Evolutionary conservation across 2,329 filamentous ascomycete genomes (phyloP), one percentile per base, ranked within the genome.

Genomic region (Lachnellula arida): DNA sequence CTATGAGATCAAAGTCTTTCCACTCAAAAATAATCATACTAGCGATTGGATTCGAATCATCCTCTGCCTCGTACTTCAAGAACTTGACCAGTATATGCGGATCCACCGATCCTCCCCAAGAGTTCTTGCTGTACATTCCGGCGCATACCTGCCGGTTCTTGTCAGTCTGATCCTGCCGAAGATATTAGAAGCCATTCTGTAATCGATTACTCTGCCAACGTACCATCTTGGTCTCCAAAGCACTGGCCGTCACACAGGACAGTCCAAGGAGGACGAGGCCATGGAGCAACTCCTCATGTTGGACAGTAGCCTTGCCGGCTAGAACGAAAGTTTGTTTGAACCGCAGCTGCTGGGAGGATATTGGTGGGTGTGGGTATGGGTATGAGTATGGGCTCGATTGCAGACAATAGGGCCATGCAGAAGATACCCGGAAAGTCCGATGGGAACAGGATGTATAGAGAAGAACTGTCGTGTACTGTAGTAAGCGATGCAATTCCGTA

Each of bases 11-110:
- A 69, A 88, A 85, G 69, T 99, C 94, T 63, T 81, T 85, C 90
- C 92, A 99, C 74, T 99, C 93, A 72, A 96, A 99, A 61, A 99
- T 87, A 51, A 96, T 79, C 65, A 97, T 74, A 71, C 91, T 95
- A 62, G 91, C 87, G 44, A 90, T 78, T 5, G 89, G 87, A 70
- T 96, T 88, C 46, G 85, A 78, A 34, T 81, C 79, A 56, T 81
- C 75, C 66, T 81, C 72, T 71, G 74, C 78, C 68, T 74, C 80
- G 73, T 77, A 73, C 61, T 82, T 80, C 42, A 87, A 74, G 68
- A 96, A 95, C 69, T 90, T 91, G 71, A 91, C 81, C 64, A 88
- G 80, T 71, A 97, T 96, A 75, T 91, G 96, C 19, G 93, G 93
- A 65, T 97, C 90, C 58, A 91, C 82, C 37, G 84, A 82, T 57